Base-by-base conservation (phyloP, 768 basidiomycete genomes). In the Strobilomyces echinocephalus region DNA sequence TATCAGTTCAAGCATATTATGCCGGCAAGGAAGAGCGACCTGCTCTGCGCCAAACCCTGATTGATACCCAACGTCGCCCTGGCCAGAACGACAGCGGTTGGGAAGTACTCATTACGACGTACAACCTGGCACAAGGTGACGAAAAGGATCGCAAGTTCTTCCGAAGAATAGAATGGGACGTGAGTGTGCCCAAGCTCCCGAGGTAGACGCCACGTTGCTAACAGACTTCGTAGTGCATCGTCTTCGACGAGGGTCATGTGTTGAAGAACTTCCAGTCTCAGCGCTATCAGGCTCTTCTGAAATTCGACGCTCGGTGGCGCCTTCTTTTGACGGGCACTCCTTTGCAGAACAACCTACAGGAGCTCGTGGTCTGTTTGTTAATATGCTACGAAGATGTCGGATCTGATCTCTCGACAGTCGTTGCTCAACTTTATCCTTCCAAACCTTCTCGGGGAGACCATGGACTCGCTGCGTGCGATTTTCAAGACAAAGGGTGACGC, bases 191-290 rank as follows among this genome's bases (percentile, higher is more conserved):
- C 8, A 18, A 39, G 24, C 5, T 41, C 15, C 6, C 14, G 14
- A 20, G 21, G 30, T 18, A 12, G 15, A 41, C 15, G 8, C 24
- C 8, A 3, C 14, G 14, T 20, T 9, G 31, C 40, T 66, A 33
- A 57, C 39, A 1, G 14, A 39, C 26, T 15, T 49, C 10, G 43
- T 60, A 98, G 95, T 88, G 84, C 31, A 93, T 91, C 61, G 84
- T 98, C 45, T 98, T 90, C 62, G 97, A 99, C 64, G 97, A 99
- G 69, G 97, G 97, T 2, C 97, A 99, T 66, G 84, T 94, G 48
- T 76, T 99, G 57, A 99, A 99, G 75, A 99, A 97, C 66, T 95
- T 91, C 70, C 88, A 95, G 60, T 95, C 93, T n/a, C 92, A 97
- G 63, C 88, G 95, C 20, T 98, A 99, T 68, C 85, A 89, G 65